phyloP scores from a whole-genome alignment of 257 asterid species.

The Solanum ossicruentum region DNA sequence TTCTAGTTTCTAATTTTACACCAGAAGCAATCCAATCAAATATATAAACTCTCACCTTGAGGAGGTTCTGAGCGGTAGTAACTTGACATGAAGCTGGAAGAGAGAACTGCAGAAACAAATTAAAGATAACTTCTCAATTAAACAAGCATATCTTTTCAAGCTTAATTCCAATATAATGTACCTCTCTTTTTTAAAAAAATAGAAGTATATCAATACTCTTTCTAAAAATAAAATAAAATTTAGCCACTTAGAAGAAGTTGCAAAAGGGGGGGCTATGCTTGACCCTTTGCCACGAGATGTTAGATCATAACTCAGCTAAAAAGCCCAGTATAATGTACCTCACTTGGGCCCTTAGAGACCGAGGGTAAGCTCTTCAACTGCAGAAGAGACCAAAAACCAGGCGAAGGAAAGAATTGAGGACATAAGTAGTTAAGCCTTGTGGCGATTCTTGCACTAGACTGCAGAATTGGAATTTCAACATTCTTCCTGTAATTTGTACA shows the following conservation, averaged over 20 bases:
- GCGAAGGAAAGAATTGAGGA: slow-evolving; percentile 87
- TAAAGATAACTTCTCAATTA: slow-evolving; percentile 2
- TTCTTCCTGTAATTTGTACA: slow-evolving; percentile 46
- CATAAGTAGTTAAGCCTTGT: slow-evolving; percentile 78
- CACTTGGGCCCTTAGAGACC: slow-evolving; percentile 10
- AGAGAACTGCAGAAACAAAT: slow-evolving; percentile 32
- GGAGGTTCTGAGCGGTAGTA: slow-evolving; percentile 86
- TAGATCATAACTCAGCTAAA: too few relatives aligned
- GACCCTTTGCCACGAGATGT: too few relatives aligned
- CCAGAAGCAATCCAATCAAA: neutral
- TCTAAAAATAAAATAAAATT: too few relatives aligned
- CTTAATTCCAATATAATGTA: slow-evolving; percentile 4
- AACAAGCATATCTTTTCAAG: neutral
- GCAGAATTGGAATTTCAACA: slow-evolving; percentile 74
- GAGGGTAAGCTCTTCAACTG: slow-evolving; percentile 17
- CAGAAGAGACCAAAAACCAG: slow-evolving; percentile 71
- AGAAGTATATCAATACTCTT: too few relatives aligned
- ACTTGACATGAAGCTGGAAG: slow-evolving; percentile 17
- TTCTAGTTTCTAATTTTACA: neutral
- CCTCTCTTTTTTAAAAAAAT: slow-evolving; percentile 4
- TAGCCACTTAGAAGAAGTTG: too few relatives aligned
- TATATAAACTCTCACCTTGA: slow-evolving; percentile 43
- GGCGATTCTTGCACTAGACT: slow-evolving; percentile 77
- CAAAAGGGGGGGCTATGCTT: too few relatives aligned
- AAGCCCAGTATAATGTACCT: slow-evolving; percentile 18